Evolutionary conservation across 352 stramenopile species (phyloP), one percentile per base, ranked within the genome.

Genomic region (Blastocystis sp.): DNA sequence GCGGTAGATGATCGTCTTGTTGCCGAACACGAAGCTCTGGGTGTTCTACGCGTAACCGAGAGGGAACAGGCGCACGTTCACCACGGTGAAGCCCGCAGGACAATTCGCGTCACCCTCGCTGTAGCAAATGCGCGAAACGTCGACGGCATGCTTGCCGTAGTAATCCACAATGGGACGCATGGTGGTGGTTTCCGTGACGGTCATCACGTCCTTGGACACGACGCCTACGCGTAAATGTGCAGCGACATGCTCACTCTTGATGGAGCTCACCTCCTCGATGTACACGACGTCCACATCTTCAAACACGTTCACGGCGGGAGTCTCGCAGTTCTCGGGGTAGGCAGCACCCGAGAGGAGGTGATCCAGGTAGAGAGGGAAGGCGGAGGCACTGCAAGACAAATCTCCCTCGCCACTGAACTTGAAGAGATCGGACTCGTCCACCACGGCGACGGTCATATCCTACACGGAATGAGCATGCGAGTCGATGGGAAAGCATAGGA

Each of bases 1-100:
- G 41, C 71, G 71, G 43, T 81, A 81, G 59, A 81, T 81, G 40
- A 81, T 53, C 17, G 38, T 81, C 19, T 65, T 64, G 7, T 81
- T 64, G 17, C 1, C 71, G 45, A 65, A 28, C 19, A 66, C 40
- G 17, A 81, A 19, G 11, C 28, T 19, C 2, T 45, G 64, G 14
- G 66, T n/a, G 34, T 81, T 81, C 71, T 81, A 81, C 11, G 17
- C 34, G 28, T 65, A 38, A 81, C 7, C 7, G 4, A 60, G 11
- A 21, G 21, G 21, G 43, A n/a, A 62, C 23, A 41, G 2, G 0
- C 17, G 23, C 43, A 81, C 71, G 48, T 21, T 17, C 21, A 43
- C 23, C 17, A 81, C 41, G 28, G 38, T 43, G 43, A 65, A 81
- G 2, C 9, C 48, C 5, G 40, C 17, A 66, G 71, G 71, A 40